Percentiles rank a stretch among this genome's conserved stretches.
Evolutionary conservation across 495 filamentous ascomycete species (phyloP).

Genomic region (Chaetomium tenue): DNA sequence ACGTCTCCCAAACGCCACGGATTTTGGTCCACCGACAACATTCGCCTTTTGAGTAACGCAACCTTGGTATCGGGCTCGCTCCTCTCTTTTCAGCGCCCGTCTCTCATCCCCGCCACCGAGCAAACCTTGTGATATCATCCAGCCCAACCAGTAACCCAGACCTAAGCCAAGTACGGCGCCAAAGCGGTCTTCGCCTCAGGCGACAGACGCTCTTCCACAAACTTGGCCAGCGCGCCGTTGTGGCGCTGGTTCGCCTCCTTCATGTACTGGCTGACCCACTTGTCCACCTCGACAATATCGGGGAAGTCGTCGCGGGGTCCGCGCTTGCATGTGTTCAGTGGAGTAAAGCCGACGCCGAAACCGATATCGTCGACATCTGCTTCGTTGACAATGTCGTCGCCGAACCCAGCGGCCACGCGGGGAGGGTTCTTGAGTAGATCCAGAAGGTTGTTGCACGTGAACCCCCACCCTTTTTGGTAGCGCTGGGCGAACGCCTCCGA

Average conservation of each 20-base stretch:
- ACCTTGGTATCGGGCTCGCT: no score
- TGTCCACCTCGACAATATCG: conserved; percentile 72
- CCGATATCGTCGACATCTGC: conserved; percentile 90
- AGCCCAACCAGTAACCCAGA: not conserved
- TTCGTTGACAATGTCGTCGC: conserved; percentile 75
- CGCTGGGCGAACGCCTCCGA: conserved; percentile 73
- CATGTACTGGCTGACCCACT: conserved; percentile 74
- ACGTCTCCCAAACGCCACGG: conserved; percentile 18
- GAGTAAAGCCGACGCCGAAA: conserved; percentile 91
- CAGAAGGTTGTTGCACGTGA: conserved; percentile 79
- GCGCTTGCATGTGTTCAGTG: conserved; percentile 81
- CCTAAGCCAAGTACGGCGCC: conserved; percentile 42
- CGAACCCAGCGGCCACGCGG: conserved; percentile 55
- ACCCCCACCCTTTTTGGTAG: conserved; percentile 82
- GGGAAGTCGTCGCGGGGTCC: conserved; percentile 70
- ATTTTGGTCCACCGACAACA: not conserved
- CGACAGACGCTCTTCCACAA: conserved; percentile 40
- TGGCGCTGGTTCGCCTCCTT: conserved; percentile 50
- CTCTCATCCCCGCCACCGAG: not conserved
- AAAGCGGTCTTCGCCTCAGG: conserved; percentile 44
- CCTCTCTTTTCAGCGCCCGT: not conserved
- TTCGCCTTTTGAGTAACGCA: not conserved
- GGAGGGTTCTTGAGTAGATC: conserved; percentile 87
- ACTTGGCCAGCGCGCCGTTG: conserved; percentile 40
- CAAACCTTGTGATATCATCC: conserved; percentile 7